phyloP scores from a whole-genome alignment of 768 basidiomycete genomes.

The Russula foetens region DNA sequence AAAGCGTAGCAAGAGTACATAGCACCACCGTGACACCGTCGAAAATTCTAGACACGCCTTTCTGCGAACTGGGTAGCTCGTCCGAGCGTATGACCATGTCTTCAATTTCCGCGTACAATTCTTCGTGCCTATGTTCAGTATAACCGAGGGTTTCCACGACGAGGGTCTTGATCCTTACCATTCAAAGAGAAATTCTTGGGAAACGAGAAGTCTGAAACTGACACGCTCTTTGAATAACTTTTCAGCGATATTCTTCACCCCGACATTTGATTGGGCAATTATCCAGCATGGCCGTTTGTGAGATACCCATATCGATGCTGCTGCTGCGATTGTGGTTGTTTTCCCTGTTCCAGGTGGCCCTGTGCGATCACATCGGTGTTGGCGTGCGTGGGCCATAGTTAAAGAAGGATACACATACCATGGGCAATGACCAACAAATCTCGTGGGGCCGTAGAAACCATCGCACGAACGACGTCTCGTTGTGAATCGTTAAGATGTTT shows the following conservation, averaged over 20 bases:
- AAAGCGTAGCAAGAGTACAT: constrained; percentile 44
- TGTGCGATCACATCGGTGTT: background rate
- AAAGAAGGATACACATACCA: background rate
- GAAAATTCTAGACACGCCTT: constrained; percentile 25
- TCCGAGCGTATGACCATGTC: constrained; percentile 35
- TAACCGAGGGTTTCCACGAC: background rate
- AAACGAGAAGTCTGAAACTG: constrained; percentile 46
- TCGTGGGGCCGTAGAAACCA: background rate
- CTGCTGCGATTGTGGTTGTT: constrained; percentile 13
- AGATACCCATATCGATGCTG: constrained; percentile 5
- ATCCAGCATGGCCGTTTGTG: constrained; percentile 44
- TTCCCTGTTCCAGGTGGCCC: constrained; percentile 17
- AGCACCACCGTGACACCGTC: constrained; percentile 31
- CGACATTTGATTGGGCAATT: constrained; percentile 75
- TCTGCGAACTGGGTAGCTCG: constrained; percentile 28
- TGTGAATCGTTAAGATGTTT: constrained; percentile 4
- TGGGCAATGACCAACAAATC: constrained; percentile 12
- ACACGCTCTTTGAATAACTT: constrained; percentile 47
- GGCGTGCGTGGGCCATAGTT: background rate
- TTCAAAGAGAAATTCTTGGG: constrained; percentile 24
- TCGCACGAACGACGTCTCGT: background rate
- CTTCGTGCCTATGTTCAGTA: constrained; percentile 38
- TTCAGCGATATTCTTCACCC: constrained; percentile 79
- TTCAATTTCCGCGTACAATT: constrained; percentile 33
- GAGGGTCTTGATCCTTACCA: constrained; percentile 21